A percentile compares a stretch with the other conserved stretches of the same genome.
Conservation (phyloP, 2,329 filamentous ascomycete species). For the Phialophora chinensis region DNA sequence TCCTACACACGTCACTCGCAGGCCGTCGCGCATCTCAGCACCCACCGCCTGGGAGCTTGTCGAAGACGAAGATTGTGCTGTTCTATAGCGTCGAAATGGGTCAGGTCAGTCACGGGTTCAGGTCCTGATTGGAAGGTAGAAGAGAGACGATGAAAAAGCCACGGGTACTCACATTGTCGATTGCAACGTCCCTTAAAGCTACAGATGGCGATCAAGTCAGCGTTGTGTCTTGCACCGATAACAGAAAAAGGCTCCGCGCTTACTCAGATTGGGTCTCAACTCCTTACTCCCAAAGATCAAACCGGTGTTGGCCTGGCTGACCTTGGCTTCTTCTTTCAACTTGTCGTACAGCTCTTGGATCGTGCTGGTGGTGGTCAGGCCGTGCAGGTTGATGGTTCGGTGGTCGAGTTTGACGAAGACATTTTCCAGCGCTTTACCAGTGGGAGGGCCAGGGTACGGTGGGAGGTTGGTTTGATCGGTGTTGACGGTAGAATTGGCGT, state of each 20-base stretch:
- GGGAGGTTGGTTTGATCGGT: not conserved
- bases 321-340: constrained; percentile 1
- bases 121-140: not conserved
- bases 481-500: not conserved
- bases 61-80: constrained; percentile 4
- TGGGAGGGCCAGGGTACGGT: constrained; percentile 1
- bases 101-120: not conserved
- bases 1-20: not conserved
- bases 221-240: not conserved
- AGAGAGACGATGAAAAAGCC: not conserved
- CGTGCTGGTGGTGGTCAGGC: constrained; percentile 1
- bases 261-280: not conserved
- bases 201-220: not conserved
- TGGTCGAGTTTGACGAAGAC: constrained; percentile 7
- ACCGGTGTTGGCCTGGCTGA: not conserved
- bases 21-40: not conserved
- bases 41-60: not conserved
- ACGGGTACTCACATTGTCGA: not conserved
- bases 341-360: constrained; percentile 4
- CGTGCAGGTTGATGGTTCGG: constrained; percentile 1
- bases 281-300: constrained; percentile 4
- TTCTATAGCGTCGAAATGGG: not conserved
- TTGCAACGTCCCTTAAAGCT: not conserved
- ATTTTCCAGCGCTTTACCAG: not conserved
- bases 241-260: not conserved